Base-by-base conservation (phyloP, 805 yeast genomes). In the Barnettozyma wickerhamii region DNA sequence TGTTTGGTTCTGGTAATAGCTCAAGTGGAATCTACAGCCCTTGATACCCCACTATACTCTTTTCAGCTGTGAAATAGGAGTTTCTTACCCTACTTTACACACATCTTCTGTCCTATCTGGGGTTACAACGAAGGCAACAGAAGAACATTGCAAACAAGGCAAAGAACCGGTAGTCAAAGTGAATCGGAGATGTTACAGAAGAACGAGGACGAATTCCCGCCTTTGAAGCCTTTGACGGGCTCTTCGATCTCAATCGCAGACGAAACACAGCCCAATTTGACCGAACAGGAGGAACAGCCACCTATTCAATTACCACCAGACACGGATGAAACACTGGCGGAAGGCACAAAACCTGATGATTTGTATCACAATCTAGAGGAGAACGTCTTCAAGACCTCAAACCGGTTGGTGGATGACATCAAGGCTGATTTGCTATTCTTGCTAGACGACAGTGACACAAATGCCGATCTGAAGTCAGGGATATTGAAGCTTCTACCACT, bases 351-450 rank as follows among this genome's bases (percentile, higher is more conserved):
- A 20, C 13, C 15, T 21, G 14, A 7, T 24, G 18, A 26, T 12
- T 18, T 31, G 14, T 36, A 36, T 13, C 6, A 26, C 1, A 15
- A 27, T 20, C 20, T 32, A 15, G 28, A 15, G 2, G 3, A 18
- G 15, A 33, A 38, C 2, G 43, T 46, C 2, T 76, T 77, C 61
- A 84, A 84, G 51, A 82, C 91, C 0, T 60, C 81, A 6, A 84
- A 84, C 51, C 65, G 91, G 40, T 65, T 84, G 17, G 50, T 83
- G 18, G 88, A 81, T 55, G 91, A 84, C 52, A 54, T 84, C 23
- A 63, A 73, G 38, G 69, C 66, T 23, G 75, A 69, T 43, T 55
- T 72, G 7, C 47, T 60, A 24, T 67, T 69, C 45, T 41, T 55
- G 2, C 14, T 41, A 9, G 45, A 44, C 10, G 45, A 39, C 19